A percentile compares a stretch with the other conserved stretches of the same genome.
These are phyloP conservation scores for Polyporus arcularius DNA, from an alignment of 768 basidiomycete genomes.

Conservation along the genomic window DNA sequence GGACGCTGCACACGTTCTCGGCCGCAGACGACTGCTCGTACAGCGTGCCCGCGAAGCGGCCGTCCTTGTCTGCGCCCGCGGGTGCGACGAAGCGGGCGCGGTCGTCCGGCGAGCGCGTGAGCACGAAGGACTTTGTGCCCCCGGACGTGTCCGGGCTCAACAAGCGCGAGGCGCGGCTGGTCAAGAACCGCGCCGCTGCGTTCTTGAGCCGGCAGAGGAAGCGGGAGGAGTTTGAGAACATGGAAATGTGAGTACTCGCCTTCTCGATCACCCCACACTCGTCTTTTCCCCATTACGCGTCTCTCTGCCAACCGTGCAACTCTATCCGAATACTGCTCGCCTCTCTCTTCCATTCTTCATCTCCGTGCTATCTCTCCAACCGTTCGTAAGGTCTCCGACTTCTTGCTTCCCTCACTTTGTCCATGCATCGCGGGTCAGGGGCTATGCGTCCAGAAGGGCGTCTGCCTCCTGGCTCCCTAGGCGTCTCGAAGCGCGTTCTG, in stretches of 20 bases:
- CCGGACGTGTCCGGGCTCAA: conserved; percentile 86
- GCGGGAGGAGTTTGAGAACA: conserved; percentile 87
- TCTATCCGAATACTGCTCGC: too few species aligned
- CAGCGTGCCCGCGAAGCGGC: conserved; percentile 33
- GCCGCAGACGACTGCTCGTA: conserved; percentile 21
- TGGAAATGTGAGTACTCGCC: conserved; percentile 75
- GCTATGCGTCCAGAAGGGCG: background rate
- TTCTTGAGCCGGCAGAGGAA: conserved; percentile 91
- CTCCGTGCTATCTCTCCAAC: background rate
- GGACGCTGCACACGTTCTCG: conserved; percentile 28
- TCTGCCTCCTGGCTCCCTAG: background rate
- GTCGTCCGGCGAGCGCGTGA: conserved; percentile 47
- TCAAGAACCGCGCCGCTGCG: conserved; percentile 91
- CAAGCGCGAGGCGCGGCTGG: conserved; percentile 89
- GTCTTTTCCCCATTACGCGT: conserved; percentile 14
- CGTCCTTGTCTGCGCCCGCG: conserved; percentile 22
- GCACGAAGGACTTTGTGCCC: conserved; percentile 82
- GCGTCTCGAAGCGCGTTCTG: background rate
- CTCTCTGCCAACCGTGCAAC: background rate
- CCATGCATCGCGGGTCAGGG: background rate
- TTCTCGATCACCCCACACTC: background rate
- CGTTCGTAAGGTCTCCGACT: background rate
- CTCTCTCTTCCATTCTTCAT: background rate
- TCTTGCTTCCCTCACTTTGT: background rate
- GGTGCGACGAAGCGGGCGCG: conserved; percentile 46